These are phyloP conservation scores for Penicillium steckii DNA, from an alignment of 495 filamentous ascomycete genomes.

Conservation along the genomic window DNA sequence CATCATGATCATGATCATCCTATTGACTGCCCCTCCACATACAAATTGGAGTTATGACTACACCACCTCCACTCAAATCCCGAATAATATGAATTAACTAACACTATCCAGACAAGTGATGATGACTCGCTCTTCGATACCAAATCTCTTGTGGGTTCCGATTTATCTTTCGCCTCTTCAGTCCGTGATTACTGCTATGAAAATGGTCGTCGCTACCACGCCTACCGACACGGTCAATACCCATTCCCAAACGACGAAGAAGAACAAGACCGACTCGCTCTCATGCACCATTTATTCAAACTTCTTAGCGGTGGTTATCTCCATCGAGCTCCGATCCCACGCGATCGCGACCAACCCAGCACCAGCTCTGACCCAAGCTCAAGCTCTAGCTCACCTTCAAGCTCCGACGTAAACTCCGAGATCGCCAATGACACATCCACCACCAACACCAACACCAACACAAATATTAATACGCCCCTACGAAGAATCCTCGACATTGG, in stretches of 20 bases:
- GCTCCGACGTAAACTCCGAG: background rate
- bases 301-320: conserved; percentile 51
- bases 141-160: conserved; percentile 35
- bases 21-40: background rate
- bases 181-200: conserved; percentile 51
- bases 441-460: background rate
- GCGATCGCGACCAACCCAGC: background rate
- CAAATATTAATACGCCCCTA: background rate
- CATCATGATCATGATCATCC: background rate
- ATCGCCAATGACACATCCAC: background rate
- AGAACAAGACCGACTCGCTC: conserved; percentile 66
- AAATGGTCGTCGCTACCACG: conserved; percentile 63
- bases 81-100: background rate
- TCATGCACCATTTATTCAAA: conserved; percentile 61
- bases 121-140: conserved; percentile 41
- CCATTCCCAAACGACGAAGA: conserved; percentile 59
- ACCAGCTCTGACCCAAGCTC: background rate
- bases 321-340: conserved; percentile 49
- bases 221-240: conserved; percentile 56
- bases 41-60: background rate
- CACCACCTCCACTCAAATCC: background rate
- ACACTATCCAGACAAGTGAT: conserved; percentile 42
- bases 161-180: conserved; percentile 47
- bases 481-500: conserved; percentile 45
- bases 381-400: background rate